Evolutionary conservation across 2,329 filamentous ascomycete genomes (phyloP).

Genomic region (Colletotrichum navitas): DNA sequence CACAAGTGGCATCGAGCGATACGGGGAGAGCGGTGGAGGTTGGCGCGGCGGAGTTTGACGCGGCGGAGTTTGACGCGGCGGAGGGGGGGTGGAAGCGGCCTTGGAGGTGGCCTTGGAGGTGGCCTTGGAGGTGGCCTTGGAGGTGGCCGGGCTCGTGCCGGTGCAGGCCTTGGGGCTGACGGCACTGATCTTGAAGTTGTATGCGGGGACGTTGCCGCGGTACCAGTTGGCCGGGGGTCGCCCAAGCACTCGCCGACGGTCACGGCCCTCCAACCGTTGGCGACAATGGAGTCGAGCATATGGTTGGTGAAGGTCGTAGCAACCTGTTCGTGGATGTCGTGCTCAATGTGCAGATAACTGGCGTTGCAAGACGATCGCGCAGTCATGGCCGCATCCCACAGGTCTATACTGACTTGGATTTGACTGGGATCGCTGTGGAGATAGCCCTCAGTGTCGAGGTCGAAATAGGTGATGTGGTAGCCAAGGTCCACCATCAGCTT

Average conservation of each 20-base stretch:
- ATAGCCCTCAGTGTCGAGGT: conserved; percentile 50
- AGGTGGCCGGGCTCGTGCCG: conserved; percentile 35
- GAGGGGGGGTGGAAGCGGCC: too few species aligned
- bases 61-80: conserved; percentile 22
- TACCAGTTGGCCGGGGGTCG: conserved; percentile 61
- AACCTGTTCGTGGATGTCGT: conserved; percentile 60
- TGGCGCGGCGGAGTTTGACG: conserved; percentile 25
- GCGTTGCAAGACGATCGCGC: conserved; percentile 47
- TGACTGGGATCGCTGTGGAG: conserved; percentile 27
- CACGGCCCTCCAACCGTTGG: conserved; percentile 51
- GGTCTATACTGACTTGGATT: conserved; percentile 50
- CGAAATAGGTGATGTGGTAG: conserved; percentile 37
- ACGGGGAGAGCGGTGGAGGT: conserved; percentile 44
- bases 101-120: conserved; percentile 1
- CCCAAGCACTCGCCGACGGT: conserved; percentile 61
- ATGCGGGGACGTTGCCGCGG: conserved; percentile 46
- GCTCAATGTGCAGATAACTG: conserved; percentile 48
- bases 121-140: conserved; percentile 25
- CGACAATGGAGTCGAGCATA: conserved; percentile 39
- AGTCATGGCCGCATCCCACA: conserved; percentile 51
- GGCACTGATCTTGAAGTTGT: conserved; percentile 44
- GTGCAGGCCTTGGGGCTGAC: conserved; percentile 23
- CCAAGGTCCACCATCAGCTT: conserved; percentile 36
- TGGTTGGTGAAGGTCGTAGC: conserved; percentile 58
- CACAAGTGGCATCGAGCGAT: conserved; percentile 53